Conservation (phyloP, 208 protist genomes). For the Wallacemonas rigidus region DNA sequence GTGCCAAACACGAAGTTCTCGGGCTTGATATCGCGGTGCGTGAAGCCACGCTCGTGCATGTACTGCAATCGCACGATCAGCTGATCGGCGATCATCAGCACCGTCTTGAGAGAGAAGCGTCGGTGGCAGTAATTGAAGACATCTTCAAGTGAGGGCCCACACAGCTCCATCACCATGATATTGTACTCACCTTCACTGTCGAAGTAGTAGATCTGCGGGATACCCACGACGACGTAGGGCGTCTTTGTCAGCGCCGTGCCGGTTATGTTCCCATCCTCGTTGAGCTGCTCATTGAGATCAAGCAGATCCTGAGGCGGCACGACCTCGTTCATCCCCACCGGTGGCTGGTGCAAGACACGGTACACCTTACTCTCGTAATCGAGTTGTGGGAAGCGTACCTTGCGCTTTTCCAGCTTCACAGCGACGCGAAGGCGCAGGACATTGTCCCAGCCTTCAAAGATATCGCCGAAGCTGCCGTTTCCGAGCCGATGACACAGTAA, state of each 20-base stretch:
- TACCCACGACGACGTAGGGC: conserved; percentile 71
- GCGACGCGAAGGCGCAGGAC: conserved; percentile 48
- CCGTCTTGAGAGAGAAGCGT: conserved; percentile 98
- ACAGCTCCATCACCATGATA: conserved; percentile 93
- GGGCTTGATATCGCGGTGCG: conserved; percentile 92
- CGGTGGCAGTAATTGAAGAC: conserved; percentile 92
- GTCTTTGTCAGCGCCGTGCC: not conserved
- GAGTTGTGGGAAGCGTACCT: conserved; percentile 94
- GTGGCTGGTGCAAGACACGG: conserved; percentile 68
- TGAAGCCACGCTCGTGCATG: conserved; percentile 79
- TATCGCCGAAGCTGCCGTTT: conserved; percentile 98
- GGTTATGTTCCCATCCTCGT: conserved; percentile 4
- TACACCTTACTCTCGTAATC: conserved; percentile 96
- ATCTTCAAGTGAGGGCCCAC: conserved; percentile 88
- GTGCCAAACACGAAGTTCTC: conserved; percentile 90
- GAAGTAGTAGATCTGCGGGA: conserved; percentile 97
- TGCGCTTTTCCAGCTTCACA: conserved; percentile 92
- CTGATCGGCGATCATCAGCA: conserved; percentile 99
- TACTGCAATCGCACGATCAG: conserved; percentile 91
- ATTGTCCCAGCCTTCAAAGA: conserved; percentile 93
- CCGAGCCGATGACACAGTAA: conserved; percentile 88
- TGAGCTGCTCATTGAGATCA: conserved; percentile 16
- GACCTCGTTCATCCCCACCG: conserved; percentile 36
- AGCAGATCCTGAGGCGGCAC: conserved; percentile 25
- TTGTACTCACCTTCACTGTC: conserved; percentile 98